Base-by-base conservation (phyloP, 768 basidiomycete species). In the Pisolithus albus region DNA sequence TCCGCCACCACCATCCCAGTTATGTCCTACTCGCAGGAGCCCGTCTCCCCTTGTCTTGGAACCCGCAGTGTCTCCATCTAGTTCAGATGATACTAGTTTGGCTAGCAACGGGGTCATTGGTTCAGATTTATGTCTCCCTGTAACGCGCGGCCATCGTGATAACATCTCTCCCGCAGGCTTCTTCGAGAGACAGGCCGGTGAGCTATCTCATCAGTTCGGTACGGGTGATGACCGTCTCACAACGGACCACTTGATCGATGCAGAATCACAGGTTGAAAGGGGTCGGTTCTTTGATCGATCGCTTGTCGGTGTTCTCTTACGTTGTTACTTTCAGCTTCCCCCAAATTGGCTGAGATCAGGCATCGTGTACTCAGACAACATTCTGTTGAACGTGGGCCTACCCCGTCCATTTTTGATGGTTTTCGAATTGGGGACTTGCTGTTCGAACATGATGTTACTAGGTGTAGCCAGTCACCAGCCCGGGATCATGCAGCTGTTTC, bases 1-100 rank as follows among this genome's bases (percentile, higher is more conserved):
- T 16, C 56, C 56, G 19, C 56, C 54, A 15, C 40, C 38, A 37
- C 51, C 56, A 53, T 58, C 48, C 24, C 49, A 15, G 30, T 32
- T 43, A n/a, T n/a, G 28, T 19, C 49, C 49, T 45, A 23, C 46
- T 39, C 62, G 59, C 50, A 55, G 56, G 47, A 66, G 55, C 53
- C 26, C 66, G 30, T 66, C 64, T 15, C 65, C 64, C 3, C 56
- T 64, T 1, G 56, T 56, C 2, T 52, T 64, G 23, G 18, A 61
- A 37, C 47, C 64, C 34, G 56, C 59, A 55, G 51, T 32, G 21
- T 19, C 52, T 36, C 41, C 64, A 26, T 21, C 41, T 24, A 45
- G 42, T 7, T 44, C 56, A 38, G 60, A 59, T 43, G 60, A 66
- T 19, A 5, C 28, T 30, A 16, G 54, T 41, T 18, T 55, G 1